Evolutionary conservation across 139 green algal species (phyloP).

Genomic region (Haematococcus lacustris): DNA sequence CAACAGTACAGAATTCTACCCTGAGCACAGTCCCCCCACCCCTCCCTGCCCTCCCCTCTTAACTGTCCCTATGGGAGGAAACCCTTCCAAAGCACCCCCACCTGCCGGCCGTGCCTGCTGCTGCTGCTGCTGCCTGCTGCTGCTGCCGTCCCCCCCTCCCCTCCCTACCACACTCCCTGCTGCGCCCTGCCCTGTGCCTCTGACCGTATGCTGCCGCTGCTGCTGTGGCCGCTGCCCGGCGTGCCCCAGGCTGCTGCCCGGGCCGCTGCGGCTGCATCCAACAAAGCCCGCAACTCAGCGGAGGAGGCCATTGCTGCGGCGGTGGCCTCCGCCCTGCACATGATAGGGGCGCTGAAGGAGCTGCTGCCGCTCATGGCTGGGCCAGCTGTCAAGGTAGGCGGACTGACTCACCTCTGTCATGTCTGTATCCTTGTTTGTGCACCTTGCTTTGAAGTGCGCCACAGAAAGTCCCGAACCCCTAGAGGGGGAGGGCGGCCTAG

Average conservation of each 20-base stretch:
- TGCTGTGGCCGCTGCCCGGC: not conserved
- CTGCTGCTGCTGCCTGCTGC: too few relatives aligned
- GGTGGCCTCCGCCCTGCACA: conserved; percentile 67
- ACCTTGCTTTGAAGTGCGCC: too few relatives aligned
- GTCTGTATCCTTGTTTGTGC: too few relatives aligned
- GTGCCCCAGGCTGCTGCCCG: conserved; percentile 34
- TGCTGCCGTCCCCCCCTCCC: not conserved
- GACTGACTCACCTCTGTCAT: too few relatives aligned
- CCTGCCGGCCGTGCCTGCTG: not conserved
- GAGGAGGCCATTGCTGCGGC: conserved; percentile 65
- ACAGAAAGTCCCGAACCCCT: too few relatives aligned
- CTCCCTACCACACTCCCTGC: too few relatives aligned
- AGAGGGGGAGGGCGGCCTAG: too few relatives aligned
- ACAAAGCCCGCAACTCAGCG: conserved; percentile 62
- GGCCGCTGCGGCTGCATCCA: conserved; percentile 57
- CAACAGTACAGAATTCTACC: too few relatives aligned
- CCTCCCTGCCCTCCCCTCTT: too few relatives aligned
- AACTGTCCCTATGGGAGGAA: too few relatives aligned
- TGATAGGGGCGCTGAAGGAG: conserved; percentile 62
- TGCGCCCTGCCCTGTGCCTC: not conserved
- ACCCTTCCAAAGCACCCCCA: too few relatives aligned
- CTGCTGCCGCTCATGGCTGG: conserved; percentile 46
- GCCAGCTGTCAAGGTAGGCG: conserved; percentile 11
- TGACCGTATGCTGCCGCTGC: not conserved
- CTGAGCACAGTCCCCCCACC: too few relatives aligned